Conservation (phyloP, 768 basidiomycete genomes). For the Leucosporidium scottii region DNA sequence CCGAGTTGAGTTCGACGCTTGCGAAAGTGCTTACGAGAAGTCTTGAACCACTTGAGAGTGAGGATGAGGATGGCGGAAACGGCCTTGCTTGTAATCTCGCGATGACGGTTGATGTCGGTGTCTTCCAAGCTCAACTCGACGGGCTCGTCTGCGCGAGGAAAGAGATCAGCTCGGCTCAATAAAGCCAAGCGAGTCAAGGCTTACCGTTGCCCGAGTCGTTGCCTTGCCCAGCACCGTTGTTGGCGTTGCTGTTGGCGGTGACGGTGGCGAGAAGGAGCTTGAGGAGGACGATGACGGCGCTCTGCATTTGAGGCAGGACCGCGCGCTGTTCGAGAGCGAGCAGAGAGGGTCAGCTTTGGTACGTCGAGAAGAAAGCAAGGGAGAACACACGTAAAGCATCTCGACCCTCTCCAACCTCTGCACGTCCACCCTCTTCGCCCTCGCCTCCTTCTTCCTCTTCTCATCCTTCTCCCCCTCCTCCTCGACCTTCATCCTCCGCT, state of each 20-base stretch:
- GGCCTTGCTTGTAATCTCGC: constrained; percentile 95
- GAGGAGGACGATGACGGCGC: constrained; percentile 85
- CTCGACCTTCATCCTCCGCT: constrained; percentile 11
- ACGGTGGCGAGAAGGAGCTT: constrained; percentile 90
- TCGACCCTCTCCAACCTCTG: constrained; percentile 84
- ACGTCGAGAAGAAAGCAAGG: background rate
- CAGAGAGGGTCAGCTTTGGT: background rate
- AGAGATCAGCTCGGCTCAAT: constrained; percentile 1
- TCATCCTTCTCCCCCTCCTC: constrained; percentile 8
- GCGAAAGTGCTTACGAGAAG: constrained; percentile 65
- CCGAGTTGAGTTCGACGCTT: background rate
- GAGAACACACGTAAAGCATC: constrained; percentile 71
- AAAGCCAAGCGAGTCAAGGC: background rate
- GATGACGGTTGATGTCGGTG: constrained; percentile 84
- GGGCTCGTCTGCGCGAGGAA: constrained; percentile 42
- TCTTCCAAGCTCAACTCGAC: constrained; percentile 75
- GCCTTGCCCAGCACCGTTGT: background rate
- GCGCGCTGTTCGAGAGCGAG: constrained; percentile 53
- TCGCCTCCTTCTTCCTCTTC: constrained; percentile 56
- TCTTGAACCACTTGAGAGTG: constrained; percentile 96
- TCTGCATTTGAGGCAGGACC: constrained; percentile 72
- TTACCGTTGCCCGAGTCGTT: constrained; percentile 6
- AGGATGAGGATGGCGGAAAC: constrained; percentile 89
- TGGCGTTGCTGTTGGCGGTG: constrained; percentile 55
- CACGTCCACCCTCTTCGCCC: constrained; percentile 67